phyloP scores from a whole-genome alignment of 2,329 filamentous ascomycete species.

The Trichoderma citrinoviride region DNA sequence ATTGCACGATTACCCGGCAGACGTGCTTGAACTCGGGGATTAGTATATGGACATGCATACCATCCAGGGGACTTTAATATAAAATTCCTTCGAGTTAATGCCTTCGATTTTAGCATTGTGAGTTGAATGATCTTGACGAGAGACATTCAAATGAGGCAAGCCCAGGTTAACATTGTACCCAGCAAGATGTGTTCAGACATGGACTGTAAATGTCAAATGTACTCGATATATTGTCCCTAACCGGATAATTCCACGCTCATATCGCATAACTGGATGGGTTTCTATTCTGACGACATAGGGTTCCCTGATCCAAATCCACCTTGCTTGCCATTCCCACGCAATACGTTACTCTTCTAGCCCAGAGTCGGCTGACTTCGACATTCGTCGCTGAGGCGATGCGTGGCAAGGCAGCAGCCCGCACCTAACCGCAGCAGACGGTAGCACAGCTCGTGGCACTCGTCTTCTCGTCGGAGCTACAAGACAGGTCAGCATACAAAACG shows the following conservation, averaged over 20 bases:
- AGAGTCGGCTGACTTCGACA: not conserved
- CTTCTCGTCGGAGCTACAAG: constrained; percentile 23
- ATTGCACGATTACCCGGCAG: not conserved
- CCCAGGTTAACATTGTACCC: no score
- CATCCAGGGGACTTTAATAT: no score
- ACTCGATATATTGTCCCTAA: not conserved
- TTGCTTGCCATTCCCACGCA: not conserved
- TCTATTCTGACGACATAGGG: not conserved
- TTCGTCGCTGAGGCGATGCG: not conserved
- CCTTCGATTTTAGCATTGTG: no score
- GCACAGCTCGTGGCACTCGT: constrained; percentile 40
- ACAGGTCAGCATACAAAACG: not conserved
- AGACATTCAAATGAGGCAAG: no score
- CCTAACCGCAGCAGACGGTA: constrained; percentile 43
- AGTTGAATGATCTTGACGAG: no score
- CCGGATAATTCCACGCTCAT: not conserved
- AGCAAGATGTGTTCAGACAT: no score
- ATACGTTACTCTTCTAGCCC: no score
- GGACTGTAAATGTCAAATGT: no score
- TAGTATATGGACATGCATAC: no score
- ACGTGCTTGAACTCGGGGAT: not conserved
- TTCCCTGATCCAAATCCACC: not conserved
- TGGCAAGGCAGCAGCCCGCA: not conserved
- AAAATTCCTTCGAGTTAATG: no score
- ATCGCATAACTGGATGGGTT: not conserved